A percentile compares a stretch with the other conserved stretches of the same genome.
These are phyloP conservation scores for Colletotrichum camelliae DNA, from an alignment of 2,329 filamentous ascomycete genomes.

Conservation along the genomic window DNA sequence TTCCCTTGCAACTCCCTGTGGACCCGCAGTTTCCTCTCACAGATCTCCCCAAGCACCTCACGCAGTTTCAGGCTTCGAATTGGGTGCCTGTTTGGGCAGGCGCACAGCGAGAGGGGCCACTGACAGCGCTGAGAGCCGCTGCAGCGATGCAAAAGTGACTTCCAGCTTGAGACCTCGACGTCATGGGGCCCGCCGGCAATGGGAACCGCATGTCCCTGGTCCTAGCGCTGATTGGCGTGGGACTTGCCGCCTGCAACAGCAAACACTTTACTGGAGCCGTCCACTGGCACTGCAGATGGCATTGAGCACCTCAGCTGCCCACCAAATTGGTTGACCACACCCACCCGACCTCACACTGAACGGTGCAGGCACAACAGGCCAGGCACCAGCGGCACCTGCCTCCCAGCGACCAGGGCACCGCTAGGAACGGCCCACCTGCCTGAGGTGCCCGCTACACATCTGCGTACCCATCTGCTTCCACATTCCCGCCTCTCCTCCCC, in stretches of 20 bases:
- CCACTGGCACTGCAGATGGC: neutral
- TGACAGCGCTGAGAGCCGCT: neutral
- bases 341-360: neutral
- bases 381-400: neutral
- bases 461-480: neutral
- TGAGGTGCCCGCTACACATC: neutral
- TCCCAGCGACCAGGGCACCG: neutral
- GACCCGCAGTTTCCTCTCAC: neutral
- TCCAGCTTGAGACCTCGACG: slow-evolving; percentile 1
- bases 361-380: neutral
- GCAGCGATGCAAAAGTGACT: neutral
- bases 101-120: neutral
- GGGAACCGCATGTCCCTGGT: slow-evolving; percentile 11
- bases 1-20: neutral
- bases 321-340: neutral
- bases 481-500: neutral
- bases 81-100: neutral
- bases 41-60: neutral
- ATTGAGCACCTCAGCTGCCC: neutral
- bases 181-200: slow-evolving; percentile 6
- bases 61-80: neutral
- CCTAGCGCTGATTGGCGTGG: slow-evolving; percentile 12
- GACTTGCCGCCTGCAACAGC: slow-evolving; percentile 3
- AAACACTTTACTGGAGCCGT: neutral
- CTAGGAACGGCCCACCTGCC: neutral